phyloP scores from a whole-genome alignment of 176 grass and related monocot genomes.

The Oropetium thomaeum region DNA sequence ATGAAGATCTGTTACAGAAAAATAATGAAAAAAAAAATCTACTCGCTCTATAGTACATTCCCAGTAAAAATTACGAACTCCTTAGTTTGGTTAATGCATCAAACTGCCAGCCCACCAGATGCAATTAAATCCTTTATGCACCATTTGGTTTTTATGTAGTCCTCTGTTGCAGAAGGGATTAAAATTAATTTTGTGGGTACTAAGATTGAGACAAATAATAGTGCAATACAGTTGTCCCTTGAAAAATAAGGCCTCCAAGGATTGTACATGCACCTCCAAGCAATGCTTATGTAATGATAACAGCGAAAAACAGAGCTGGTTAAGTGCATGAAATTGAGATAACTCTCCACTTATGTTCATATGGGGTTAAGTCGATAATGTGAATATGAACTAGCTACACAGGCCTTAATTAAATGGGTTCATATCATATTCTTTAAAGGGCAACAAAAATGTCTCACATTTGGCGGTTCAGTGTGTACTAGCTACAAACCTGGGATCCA shows the following conservation, averaged over 20 bases:
- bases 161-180: background rate
- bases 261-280: background rate
- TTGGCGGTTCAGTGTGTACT: background rate
- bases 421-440: background rate
- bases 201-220: background rate
- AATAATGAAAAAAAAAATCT: background rate
- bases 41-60: background rate
- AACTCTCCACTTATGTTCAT: background rate
- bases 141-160: background rate
- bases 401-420: background rate
- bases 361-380: background rate
- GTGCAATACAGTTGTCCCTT: background rate
- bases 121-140: background rate
- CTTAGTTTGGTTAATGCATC: constrained; percentile 3
- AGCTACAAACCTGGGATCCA: constrained; percentile 5
- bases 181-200: background rate
- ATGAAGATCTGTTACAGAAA: background rate
- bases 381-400: background rate
- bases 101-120: background rate
- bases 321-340: background rate
- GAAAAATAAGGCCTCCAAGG: background rate
- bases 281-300: constrained; percentile 4
- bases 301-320: background rate
- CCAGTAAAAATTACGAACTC: background rate
- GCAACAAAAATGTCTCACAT: background rate